Evolutionary conservation across 257 asterid genomes (phyloP), one percentile per base, ranked within the genome.

Genomic region (Lantana camara): DNA sequence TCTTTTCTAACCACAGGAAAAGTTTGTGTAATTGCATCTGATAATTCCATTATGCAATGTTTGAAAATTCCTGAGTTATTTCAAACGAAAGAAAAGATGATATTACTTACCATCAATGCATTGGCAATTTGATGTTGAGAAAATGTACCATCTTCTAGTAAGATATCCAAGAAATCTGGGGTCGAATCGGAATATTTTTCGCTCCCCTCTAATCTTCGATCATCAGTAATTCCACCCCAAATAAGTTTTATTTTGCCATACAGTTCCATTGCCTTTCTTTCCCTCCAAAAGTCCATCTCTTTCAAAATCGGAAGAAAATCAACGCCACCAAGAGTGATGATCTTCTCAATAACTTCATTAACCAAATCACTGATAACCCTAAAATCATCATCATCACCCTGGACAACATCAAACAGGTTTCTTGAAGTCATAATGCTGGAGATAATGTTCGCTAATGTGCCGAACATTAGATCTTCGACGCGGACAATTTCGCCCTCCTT

Each of bases 271-370:
- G 64, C 60, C 23, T 35, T 57, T 38, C 23, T 1, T 17, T 69
- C 60, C 19, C 56, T 71, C 70, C 70, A 55, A 35, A 71, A 71
- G 10, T 63, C 76, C 0, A 63, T 2, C 23, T 16, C 1, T 47
- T 64, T 71, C 48, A 71, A 45, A 16, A 38, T 15, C 3, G 76
- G 76, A 8, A 63, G 46, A 8, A 54, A n/a, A 32, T 71, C 76
- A 9, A 27, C 52, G 34, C 63, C 38, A 5, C 71, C 55, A 19
- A 35, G 32, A n/a, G 54, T 63, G 1, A 27, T 46, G 2, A 51
- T 23, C 13, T 22, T 24, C 13, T 63, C 61, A 27, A 58, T 34
- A 23, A 63, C 47, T 54, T 54, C 59, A 13, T 34, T 15, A 6
- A 63, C 21, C 11, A 63, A 45, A 0, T 4, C 42, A 27, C 22